A percentile compares a stretch with the other conserved stretches of the same genome.
phyloP scores from a whole-genome alignment of 2,329 filamentous ascomycete species.

The Stagonosporopsis chrysanthemi region DNA sequence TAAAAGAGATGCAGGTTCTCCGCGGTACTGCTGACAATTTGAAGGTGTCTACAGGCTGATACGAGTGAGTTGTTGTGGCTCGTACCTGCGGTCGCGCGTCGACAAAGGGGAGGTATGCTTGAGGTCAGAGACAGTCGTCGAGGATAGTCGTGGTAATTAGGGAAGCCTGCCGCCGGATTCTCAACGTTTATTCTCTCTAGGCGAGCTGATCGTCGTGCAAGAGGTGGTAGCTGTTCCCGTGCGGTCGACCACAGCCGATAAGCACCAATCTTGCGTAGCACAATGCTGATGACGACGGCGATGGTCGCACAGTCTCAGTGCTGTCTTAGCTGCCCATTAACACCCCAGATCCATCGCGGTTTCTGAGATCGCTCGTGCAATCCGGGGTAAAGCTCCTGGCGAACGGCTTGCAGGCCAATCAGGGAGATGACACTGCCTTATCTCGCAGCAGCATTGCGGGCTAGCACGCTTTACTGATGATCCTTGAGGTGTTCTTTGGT shows the following conservation, averaged over 20 bases:
- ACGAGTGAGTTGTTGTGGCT: constrained; percentile 11
- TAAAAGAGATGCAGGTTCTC: constrained; percentile 41
- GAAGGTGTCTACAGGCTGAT: constrained; percentile 27
- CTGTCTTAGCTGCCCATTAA: background rate
- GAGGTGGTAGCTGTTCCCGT: background rate
- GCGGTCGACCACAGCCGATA: constrained; percentile 4
- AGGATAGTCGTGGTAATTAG: background rate
- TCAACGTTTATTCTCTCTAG: background rate
- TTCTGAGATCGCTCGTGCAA: background rate
- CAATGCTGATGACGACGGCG: background rate
- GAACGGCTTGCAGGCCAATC: constrained; percentile 26
- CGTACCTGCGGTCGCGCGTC: background rate
- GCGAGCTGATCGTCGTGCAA: constrained; percentile 10
- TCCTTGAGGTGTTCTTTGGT: background rate
- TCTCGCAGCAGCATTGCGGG: constrained; percentile 49
- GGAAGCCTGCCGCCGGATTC: background rate
- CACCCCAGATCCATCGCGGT: background rate
- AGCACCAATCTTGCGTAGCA: constrained; percentile 2
- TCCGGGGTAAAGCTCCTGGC: constrained; percentile 16
- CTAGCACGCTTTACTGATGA: background rate
- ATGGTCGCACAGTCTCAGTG: constrained; percentile 5
- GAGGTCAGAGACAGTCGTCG: no score
- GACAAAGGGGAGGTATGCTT: background rate
- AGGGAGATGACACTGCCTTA: constrained; percentile 32
- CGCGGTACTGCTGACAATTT: constrained; percentile 41